phyloP scores from a whole-genome alignment of 148 eudicot species.

The Rhododendron ferrugineum region DNA sequence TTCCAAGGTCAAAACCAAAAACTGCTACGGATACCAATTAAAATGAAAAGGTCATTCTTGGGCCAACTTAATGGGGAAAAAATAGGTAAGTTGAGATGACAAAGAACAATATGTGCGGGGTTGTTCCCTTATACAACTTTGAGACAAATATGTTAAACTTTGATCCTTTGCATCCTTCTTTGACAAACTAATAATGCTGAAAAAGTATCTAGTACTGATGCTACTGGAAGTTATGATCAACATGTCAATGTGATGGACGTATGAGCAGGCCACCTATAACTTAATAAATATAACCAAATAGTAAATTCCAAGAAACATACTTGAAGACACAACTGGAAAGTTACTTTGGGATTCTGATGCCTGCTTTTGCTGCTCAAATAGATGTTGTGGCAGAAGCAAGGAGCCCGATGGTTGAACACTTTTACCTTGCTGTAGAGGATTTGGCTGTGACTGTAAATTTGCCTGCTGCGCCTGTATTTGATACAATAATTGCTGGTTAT shows the following conservation, averaged over 20 bases:
- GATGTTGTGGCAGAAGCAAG: conserved; percentile 10
- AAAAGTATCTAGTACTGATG: neutral
- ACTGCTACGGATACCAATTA: neutral
- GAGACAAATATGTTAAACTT: neutral
- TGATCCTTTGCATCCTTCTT: neutral
- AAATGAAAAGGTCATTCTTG: neutral
- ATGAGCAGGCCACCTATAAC: neutral
- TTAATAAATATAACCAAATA: neutral
- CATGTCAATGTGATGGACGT: neutral
- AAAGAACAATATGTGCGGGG: neutral
- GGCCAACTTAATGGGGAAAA: neutral
- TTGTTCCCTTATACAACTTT: neutral
- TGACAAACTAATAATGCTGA: neutral
- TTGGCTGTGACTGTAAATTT: neutral
- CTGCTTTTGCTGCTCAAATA: neutral
- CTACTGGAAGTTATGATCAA: neutral
- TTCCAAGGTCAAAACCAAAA: neutral
- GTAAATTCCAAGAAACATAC: neutral
- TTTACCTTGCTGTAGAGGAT: conserved; percentile 10
- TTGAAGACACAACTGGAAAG: conserved; percentile 8
- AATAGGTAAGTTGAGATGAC: neutral
- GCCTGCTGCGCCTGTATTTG: neutral
- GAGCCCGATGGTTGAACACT: neutral
- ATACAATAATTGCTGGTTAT: conserved; percentile 27
- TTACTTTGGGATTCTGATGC: neutral